These are phyloP conservation scores for Ulmus americana DNA, from an alignment of 331 rosid genomes.

Conservation along the genomic window DNA sequence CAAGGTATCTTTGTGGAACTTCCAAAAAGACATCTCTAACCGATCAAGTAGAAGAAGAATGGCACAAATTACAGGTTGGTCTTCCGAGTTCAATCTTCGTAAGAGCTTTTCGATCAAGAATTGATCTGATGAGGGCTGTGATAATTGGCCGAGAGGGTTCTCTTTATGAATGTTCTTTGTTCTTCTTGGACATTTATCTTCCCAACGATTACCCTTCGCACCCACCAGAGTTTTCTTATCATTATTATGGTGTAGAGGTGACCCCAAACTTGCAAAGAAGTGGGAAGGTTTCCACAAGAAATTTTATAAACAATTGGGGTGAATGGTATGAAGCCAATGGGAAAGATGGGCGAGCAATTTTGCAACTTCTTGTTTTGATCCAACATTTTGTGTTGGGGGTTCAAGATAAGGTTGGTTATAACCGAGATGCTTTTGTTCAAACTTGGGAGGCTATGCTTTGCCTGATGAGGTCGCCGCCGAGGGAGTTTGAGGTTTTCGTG, in stretches of 20 bases:
- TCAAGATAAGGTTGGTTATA: too few relatives aligned
- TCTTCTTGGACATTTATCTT: conserved; percentile 4
- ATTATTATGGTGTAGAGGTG: too few relatives aligned
- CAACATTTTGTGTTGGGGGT: too few relatives aligned
- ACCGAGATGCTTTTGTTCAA: too few relatives aligned
- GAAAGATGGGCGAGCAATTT: too few relatives aligned
- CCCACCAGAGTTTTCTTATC: neutral
- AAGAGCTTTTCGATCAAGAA: neutral
- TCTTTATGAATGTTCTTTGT: neutral
- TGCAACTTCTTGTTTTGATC: too few relatives aligned
- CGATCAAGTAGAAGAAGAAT: neutral
- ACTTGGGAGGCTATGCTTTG: neutral
- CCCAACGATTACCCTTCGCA: neutral
- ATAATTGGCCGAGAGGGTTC: neutral
- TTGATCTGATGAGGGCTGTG: neutral
- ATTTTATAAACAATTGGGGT: too few relatives aligned
- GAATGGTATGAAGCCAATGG: too few relatives aligned
- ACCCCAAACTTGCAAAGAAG: too few relatives aligned
- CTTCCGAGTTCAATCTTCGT: neutral
- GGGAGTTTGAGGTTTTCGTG: conserved; percentile 1
- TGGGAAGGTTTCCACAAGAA: too few relatives aligned
- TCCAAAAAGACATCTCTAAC: too few relatives aligned
- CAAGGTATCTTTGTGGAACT: too few relatives aligned
- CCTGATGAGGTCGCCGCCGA: neutral
- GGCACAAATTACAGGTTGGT: neutral